phyloP scores from a whole-genome alignment of 495 filamentous ascomycete species.

The Parachaetomium inaequale region DNA sequence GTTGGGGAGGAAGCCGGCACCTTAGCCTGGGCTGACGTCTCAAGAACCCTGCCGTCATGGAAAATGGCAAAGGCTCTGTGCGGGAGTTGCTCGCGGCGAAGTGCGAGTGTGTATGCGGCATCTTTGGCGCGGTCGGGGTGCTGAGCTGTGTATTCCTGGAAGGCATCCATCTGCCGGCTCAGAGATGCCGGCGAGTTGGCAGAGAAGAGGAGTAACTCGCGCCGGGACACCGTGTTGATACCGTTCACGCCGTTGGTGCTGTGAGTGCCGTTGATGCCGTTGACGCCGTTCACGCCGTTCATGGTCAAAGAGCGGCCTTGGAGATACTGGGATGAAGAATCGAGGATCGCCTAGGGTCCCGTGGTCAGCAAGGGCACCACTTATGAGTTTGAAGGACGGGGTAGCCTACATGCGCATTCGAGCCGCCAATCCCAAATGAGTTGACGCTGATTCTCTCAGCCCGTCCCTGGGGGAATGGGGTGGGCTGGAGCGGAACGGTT shows the following conservation, averaged over 20 bases:
- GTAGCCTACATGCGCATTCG: slow-evolving; percentile 19
- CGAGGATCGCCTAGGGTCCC: background rate
- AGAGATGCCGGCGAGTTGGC: slow-evolving; percentile 1
- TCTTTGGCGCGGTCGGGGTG: slow-evolving; percentile 20
- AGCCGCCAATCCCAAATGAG: slow-evolving; percentile 52
- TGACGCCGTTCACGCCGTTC: background rate
- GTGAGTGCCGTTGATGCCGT: background rate
- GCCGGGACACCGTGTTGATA: background rate
- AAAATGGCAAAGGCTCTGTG: slow-evolving; percentile 31
- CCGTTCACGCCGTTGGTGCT: background rate
- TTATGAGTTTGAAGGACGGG: background rate
- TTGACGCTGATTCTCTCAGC: slow-evolving; percentile 41
- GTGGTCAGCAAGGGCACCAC: background rate
- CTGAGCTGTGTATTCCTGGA: background rate
- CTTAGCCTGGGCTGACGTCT: slow-evolving; percentile 5
- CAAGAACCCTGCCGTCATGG: slow-evolving; percentile 25
- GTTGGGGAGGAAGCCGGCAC: background rate
- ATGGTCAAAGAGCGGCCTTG: background rate
- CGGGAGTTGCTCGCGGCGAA: slow-evolving; percentile 32
- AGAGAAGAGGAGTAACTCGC: slow-evolving; percentile 1
- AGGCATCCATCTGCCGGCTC: background rate
- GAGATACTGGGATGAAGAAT: background rate
- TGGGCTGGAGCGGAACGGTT: slow-evolving; percentile 24
- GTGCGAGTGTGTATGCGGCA: slow-evolving; percentile 30
- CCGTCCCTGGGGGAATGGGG: slow-evolving; percentile 22